Percentiles rank a stretch among this genome's conserved stretches.
Conservation (phyloP, 768 basidiomycete species). For the Boletus sp. region DNA sequence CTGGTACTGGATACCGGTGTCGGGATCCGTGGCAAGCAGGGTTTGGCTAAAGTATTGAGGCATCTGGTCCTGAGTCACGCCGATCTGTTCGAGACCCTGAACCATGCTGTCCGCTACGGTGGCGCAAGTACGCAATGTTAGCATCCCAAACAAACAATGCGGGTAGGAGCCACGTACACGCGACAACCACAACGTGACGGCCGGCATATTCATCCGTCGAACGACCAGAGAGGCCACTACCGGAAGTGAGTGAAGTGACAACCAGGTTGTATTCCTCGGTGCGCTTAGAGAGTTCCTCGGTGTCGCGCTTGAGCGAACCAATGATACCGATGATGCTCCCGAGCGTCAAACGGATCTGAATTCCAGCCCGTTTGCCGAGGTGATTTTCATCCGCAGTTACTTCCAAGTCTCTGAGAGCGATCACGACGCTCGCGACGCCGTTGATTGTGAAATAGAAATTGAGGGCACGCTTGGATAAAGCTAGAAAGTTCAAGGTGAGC, state of each 20-base stretch:
- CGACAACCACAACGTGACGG: not conserved
- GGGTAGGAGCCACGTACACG: not conserved
- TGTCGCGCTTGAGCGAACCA: not conserved
- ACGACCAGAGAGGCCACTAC: not conserved
- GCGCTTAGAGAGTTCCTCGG: not conserved
- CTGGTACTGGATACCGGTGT: not conserved
- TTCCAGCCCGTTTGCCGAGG: not conserved
- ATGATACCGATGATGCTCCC: too few species aligned
- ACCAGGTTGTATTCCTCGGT: not conserved
- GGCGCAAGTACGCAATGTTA: not conserved
- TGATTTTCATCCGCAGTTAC: not conserved
- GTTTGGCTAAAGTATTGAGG: not conserved
- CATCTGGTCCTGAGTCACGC: not conserved
- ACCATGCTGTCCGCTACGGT: not conserved
- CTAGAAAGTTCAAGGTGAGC: not conserved
- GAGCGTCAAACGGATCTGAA: not conserved
- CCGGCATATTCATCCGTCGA: not conserved
- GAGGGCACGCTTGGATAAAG: not conserved
- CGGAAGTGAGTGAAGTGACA: not conserved
- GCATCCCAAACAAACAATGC: not conserved
- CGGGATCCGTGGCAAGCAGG: not conserved
- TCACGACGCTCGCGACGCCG: too few species aligned
- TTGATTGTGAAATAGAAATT: not conserved
- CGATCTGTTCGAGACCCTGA: not conserved
- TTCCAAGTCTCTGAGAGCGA: not conserved